phyloP scores from a whole-genome alignment of 305 asterid genomes.

The Andrographis paniculata region DNA sequence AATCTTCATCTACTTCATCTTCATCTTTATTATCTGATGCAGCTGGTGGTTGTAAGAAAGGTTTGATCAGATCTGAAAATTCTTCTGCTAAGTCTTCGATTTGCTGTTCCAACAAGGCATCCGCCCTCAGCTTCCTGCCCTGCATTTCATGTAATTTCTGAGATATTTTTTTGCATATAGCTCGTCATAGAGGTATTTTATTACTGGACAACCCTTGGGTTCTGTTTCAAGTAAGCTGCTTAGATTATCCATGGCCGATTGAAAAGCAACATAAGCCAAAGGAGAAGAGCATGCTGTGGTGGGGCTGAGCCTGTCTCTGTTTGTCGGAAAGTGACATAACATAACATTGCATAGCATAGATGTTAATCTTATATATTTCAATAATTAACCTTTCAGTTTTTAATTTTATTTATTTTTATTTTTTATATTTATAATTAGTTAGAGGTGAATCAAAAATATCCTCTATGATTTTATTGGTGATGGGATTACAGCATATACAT shows the following conservation, averaged over 20 bases:
- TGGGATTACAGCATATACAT: no score
- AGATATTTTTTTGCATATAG: neutral
- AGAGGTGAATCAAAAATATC: no score
- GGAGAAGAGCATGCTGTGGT: no score
- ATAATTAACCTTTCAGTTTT: no score
- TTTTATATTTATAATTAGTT: no score
- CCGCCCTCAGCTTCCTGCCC: neutral
- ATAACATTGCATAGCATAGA: no score
- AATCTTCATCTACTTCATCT: no score
- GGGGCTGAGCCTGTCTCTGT: no score
- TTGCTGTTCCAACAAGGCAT: neutral
- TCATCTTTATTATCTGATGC: neutral
- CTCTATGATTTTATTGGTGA: no score
- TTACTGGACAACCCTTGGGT: neutral
- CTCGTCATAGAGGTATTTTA: neutral
- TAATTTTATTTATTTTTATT: no score
- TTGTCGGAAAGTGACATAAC: no score
- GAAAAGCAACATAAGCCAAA: conserved; percentile 1
- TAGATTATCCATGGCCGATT: neutral
- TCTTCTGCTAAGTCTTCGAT: neutral
- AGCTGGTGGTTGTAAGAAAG: neutral
- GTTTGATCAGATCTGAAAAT: neutral
- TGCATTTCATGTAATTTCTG: neutral
- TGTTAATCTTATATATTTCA: no score
- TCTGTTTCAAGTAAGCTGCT: neutral